phyloP scores from a whole-genome alignment of 2,329 filamentous ascomycete genomes.

The Nemania bipapillata region DNA sequence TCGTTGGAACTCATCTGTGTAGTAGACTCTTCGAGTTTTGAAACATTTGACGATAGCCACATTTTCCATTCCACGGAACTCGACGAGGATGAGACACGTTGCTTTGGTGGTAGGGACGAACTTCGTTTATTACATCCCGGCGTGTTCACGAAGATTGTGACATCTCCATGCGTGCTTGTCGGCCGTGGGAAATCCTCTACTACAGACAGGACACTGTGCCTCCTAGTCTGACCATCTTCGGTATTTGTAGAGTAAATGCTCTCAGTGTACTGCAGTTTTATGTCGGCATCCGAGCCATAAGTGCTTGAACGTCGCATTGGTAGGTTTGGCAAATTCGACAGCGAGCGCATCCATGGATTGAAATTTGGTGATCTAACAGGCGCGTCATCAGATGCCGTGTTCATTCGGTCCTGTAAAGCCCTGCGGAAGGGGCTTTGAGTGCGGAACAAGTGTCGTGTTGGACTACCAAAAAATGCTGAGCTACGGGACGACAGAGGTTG shows the following conservation, averaged over 20 bases:
- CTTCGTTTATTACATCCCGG: slow-evolving; percentile 46
- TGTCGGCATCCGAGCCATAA: slow-evolving; percentile 55
- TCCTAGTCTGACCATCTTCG: slow-evolving; percentile 35
- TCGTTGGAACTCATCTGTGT: slow-evolving; percentile 18
- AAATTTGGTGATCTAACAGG: slow-evolving; percentile 47
- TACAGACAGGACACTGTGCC: slow-evolving; percentile 28
- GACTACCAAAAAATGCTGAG: slow-evolving; percentile 65
- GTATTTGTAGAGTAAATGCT: slow-evolving; percentile 61
- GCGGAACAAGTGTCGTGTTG: slow-evolving; percentile 63
- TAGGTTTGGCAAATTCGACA: slow-evolving; percentile 57
- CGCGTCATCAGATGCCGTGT: slow-evolving; percentile 49
- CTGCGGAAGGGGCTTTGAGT: slow-evolving; percentile 67
- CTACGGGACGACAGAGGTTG: slow-evolving; percentile 56
- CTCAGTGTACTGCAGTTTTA: slow-evolving; percentile 57
- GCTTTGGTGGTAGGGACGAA: slow-evolving; percentile 41
- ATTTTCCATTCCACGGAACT: slow-evolving; percentile 64
- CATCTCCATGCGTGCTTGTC: slow-evolving; percentile 48
- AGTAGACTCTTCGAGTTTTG: slow-evolving; percentile 56
- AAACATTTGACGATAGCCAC: slow-evolving; percentile 64
- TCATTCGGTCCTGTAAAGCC: slow-evolving; percentile 61
- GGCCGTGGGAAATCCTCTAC: slow-evolving; percentile 38
- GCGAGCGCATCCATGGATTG: slow-evolving; percentile 55
- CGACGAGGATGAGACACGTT: slow-evolving; percentile 50
- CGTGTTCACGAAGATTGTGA: slow-evolving; percentile 51
- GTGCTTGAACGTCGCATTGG: slow-evolving; percentile 56